A percentile compares a stretch with the other conserved stretches of the same genome.
phyloP scores from a whole-genome alignment of 805 yeast genomes.

The Candida cerambycidarum region DNA sequence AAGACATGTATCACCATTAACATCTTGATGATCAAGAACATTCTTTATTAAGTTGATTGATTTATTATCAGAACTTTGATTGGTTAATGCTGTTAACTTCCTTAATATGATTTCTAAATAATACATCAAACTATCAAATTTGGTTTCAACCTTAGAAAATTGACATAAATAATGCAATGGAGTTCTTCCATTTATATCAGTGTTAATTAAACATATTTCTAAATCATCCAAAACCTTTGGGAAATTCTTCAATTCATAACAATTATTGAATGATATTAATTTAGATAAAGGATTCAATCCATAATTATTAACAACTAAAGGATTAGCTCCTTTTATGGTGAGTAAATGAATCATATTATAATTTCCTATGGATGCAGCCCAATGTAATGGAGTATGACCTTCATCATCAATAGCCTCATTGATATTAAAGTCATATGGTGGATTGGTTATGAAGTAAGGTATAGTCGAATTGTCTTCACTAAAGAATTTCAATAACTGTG shows the following conservation, averaged over 20 bases:
- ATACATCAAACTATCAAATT: slow-evolving; percentile 78
- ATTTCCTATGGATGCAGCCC: slow-evolving; percentile 97
- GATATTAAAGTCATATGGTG: slow-evolving; percentile 65
- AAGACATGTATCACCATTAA: slow-evolving; percentile 80
- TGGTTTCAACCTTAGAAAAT: slow-evolving; percentile 62
- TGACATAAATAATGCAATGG: slow-evolving; percentile 83
- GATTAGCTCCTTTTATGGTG: slow-evolving; percentile 71
- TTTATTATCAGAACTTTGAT: slow-evolving; percentile 32
- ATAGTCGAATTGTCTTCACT: slow-evolving; percentile 45
- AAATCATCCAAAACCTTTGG: slow-evolving; percentile 74
- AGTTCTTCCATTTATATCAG: slow-evolving; percentile 72
- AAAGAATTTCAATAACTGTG: slow-evolving; percentile 41
- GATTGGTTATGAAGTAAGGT: slow-evolving; percentile 65
- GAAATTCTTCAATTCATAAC: slow-evolving; percentile 77
- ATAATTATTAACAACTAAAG: slow-evolving; percentile 48
- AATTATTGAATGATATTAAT: slow-evolving; percentile 82
- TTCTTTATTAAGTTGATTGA: slow-evolving; percentile 60
- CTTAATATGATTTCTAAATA: slow-evolving; percentile 76
- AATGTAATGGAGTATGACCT: slow-evolving; percentile 91
- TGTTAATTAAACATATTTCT: slow-evolving; percentile 72
- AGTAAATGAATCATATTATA: slow-evolving; percentile 73
- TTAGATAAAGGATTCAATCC: slow-evolving; percentile 91
- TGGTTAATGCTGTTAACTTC: slow-evolving; percentile 55
- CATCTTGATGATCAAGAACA: slow-evolving; percentile 75
- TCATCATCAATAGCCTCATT: slow-evolving; percentile 87